These are phyloP conservation scores for Penicillium sclerotiorum DNA, from an alignment of 2,329 filamentous ascomycete species.

Conservation along the genomic window DNA sequence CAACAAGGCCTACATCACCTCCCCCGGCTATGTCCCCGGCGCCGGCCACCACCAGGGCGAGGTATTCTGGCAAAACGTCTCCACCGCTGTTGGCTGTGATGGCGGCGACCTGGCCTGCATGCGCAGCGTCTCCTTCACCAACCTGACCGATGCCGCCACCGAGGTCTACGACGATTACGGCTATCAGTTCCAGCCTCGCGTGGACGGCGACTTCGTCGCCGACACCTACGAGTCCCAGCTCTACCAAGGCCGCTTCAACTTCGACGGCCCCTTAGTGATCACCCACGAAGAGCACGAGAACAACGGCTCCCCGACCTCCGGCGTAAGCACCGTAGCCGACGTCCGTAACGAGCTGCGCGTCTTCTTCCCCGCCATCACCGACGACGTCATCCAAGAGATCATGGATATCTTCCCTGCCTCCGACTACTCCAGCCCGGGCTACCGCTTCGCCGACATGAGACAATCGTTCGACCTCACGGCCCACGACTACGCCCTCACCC, in stretches of 20 bases:
- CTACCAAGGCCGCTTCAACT: too few relatives aligned
- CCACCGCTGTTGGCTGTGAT: conserved; percentile 31
- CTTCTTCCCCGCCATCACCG: conserved; percentile 38
- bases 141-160: too few relatives aligned
- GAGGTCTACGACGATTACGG: too few relatives aligned
- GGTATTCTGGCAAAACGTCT: conserved; percentile 37
- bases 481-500: conserved; percentile 35
- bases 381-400: conserved; percentile 33
- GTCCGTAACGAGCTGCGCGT: conserved; percentile 29
- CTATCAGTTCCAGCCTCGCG: too few relatives aligned
- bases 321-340: conserved; percentile 33
- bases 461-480: conserved; percentile 27
- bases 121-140: too few relatives aligned
- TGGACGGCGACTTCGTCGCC: too few relatives aligned
- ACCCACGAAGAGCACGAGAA: too few relatives aligned
- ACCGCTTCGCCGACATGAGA: conserved; percentile 41
- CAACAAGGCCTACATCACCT: too few relatives aligned
- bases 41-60: conserved; percentile 40
- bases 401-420: conserved; percentile 32
- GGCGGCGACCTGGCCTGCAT: too few relatives aligned
- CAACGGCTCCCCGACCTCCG: too few relatives aligned
- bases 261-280: too few relatives aligned
- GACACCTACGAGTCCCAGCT: too few relatives aligned
- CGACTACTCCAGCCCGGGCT: conserved; percentile 38
- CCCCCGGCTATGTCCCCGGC: conserved; percentile 39